Conservation (phyloP, 768 basidiomycete genomes). For the Trametes villosa region DNA sequence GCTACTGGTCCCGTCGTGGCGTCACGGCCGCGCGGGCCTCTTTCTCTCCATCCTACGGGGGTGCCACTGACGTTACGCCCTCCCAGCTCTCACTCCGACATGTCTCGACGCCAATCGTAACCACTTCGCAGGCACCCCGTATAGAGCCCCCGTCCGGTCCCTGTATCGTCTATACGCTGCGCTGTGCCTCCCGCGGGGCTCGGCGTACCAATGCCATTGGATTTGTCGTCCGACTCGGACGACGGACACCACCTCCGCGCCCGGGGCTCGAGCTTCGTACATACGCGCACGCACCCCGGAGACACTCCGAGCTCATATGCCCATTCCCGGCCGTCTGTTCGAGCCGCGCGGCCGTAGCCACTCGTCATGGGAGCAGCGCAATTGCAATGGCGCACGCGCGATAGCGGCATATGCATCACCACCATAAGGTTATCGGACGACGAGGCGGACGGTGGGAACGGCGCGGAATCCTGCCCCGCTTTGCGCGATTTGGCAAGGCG, state of each 20-base stretch:
- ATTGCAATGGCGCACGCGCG: neutral
- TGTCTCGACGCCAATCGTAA: neutral
- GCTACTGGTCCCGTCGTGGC: slow-evolving; percentile 22
- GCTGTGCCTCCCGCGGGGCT: neutral
- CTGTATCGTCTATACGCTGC: neutral
- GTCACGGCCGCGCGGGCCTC: slow-evolving; percentile 2
- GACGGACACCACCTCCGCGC: neutral
- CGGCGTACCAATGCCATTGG: too few species aligned
- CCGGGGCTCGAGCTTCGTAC: neutral
- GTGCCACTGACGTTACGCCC: slow-evolving; percentile 20
- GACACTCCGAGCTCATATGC: neutral
- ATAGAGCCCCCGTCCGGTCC: neutral
- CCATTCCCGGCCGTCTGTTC: slow-evolving; percentile 6
- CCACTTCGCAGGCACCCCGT: neutral
- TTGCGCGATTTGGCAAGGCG: slow-evolving; percentile 18
- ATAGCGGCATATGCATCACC: slow-evolving; percentile 16
- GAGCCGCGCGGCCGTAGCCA: neutral
- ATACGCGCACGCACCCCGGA: neutral
- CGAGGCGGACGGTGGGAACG: slow-evolving; percentile 8
- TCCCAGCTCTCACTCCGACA: neutral
- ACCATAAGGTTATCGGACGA: slow-evolving; percentile 25
- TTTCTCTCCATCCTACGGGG: slow-evolving; percentile 1
- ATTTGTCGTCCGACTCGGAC: neutral
- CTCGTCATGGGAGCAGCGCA: slow-evolving; percentile 8
- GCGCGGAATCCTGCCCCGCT: neutral